Evolutionary conservation across 176 grass and related monocot genomes (phyloP).

Genomic region (Paspalum notatum): DNA sequence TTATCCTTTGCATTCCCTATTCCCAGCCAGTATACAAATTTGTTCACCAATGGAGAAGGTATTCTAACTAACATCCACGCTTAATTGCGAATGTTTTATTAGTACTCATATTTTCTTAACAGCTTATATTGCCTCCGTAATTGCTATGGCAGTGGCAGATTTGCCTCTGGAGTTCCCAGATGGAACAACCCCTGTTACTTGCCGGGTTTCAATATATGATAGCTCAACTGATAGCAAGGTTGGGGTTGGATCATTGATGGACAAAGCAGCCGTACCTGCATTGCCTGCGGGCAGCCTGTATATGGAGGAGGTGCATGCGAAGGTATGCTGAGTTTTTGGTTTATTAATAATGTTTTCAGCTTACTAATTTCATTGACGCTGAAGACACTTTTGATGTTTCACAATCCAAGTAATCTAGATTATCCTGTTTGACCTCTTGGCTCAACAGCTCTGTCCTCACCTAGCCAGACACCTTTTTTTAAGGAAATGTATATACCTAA

Average conservation of each 20-base stretch:
- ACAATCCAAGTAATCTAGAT: slow-evolving; percentile 9
- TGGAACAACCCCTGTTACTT: slow-evolving; percentile 96
- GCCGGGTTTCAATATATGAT: slow-evolving; percentile 90
- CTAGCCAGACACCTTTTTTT: background rate
- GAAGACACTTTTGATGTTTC: background rate
- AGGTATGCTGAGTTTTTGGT: slow-evolving; percentile 58
- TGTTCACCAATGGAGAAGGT: slow-evolving; percentile 93
- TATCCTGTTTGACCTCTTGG: slow-evolving; percentile 8
- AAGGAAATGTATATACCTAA: background rate
- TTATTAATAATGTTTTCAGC: slow-evolving; percentile 25
- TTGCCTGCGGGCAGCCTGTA: slow-evolving; percentile 84
- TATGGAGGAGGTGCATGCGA: slow-evolving; percentile 96
- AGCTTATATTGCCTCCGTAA: slow-evolving; percentile 27
- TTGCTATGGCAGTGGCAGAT: slow-evolving; percentile 75
- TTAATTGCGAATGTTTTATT: slow-evolving; percentile 22
- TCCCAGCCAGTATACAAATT: slow-evolving; percentile 77
- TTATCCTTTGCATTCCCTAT: slow-evolving; percentile 96
- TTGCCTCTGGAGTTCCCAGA: slow-evolving; percentile 94
- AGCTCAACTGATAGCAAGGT: slow-evolving; percentile 83
- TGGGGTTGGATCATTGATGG: slow-evolving; percentile 83
- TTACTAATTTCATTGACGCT: slow-evolving; percentile 5
- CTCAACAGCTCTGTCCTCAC: background rate
- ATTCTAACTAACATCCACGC: slow-evolving; percentile 22
- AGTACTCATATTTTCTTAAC: slow-evolving; percentile 14
- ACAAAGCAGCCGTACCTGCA: slow-evolving; percentile 82